Base-by-base conservation (phyloP, 257 asterid species). In the Solanum lycopersicoides region DNA sequence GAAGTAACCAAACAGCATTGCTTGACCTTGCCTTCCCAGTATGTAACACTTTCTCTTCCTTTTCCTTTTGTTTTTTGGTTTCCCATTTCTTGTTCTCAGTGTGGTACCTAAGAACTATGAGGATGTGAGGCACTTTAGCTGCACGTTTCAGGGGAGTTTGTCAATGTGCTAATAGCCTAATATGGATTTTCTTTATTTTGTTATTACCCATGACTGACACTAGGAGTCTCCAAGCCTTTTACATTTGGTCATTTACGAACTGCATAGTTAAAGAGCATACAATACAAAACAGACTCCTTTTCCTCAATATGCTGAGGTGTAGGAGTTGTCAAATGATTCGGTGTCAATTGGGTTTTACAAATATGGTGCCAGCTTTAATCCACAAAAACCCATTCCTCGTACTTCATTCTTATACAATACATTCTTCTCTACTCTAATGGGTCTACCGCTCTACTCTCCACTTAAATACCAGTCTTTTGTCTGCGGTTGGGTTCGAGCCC, bases 11-110 rank as follows among this genome's bases (percentile, higher is more conserved):
- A 91, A 93, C 98, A 39, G 97, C 99, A 45, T 85, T 96, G 89
- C 98, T 96, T 53, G 99, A 96, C 93, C 95, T 96, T 83, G 94
- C 98, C 65, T 93, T 95, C 85, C 98, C 98, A 91, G 98, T 96
- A 94, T 83, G 96, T 86, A 73, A 53, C 79, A 9, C 75, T 69
- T 28, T 72, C 9, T 47, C 41, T 47, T 18, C 9, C 79, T 12
- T 84, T 8, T 35, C 10, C 76, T 86, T 73, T 45, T 25, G 25
- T 20, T 28, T 66, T 66, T 44, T 39, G 59, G 72, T 69, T 25
- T 50, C 82, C 34, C 25, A 28, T 59, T 68, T 86, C 65, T 86
- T 15, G 13, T 39, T 14, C 45, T 30, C 7, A 12, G 68, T 85
- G 42, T 75, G 59, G 83, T 44, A 15, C 42, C 68, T 30, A 82